Conservation (phyloP, 805 yeast genomes). For the Lipomyces sp. region DNA sequence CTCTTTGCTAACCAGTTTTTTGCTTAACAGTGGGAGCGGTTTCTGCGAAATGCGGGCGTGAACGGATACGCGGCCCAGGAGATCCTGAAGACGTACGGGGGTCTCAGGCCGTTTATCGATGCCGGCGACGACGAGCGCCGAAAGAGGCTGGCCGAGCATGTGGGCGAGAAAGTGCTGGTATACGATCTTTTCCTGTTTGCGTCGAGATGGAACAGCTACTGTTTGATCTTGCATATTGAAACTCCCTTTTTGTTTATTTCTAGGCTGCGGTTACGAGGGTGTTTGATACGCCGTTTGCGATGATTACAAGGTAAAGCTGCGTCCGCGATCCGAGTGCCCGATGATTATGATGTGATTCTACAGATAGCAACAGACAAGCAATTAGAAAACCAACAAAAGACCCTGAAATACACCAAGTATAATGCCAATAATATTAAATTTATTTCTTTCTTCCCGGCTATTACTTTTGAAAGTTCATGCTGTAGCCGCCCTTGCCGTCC, state of each 20-base stretch:
- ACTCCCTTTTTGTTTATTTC: neutral
- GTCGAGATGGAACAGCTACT: no score
- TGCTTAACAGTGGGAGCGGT: conserved; percentile 15
- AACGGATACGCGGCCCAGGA: conserved; percentile 20
- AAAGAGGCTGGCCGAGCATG: conserved; percentile 1
- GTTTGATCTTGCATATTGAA: no score
- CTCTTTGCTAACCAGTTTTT: neutral
- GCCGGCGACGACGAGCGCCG: conserved; percentile 6
- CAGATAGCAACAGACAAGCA: neutral
- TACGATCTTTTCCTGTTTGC: neutral
- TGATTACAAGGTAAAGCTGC: neutral
- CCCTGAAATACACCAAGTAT: neutral
- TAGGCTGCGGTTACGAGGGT: neutral
- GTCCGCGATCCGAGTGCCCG: no score
- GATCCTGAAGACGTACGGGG: conserved; percentile 4
- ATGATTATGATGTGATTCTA: no score
- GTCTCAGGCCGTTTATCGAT: conserved; percentile 1
- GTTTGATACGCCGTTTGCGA: neutral
- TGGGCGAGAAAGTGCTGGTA: conserved; percentile 16
- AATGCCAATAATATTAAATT: neutral
- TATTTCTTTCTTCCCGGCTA: no score
- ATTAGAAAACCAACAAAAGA: no score
- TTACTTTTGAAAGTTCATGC: conserved; percentile 22
- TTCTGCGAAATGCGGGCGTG: conserved; percentile 9
- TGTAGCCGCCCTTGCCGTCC: conserved; percentile 29